These are phyloP conservation scores for Pythium oligandrum DNA, from an alignment of 352 stramenopile genomes.

Conservation along the genomic window DNA sequence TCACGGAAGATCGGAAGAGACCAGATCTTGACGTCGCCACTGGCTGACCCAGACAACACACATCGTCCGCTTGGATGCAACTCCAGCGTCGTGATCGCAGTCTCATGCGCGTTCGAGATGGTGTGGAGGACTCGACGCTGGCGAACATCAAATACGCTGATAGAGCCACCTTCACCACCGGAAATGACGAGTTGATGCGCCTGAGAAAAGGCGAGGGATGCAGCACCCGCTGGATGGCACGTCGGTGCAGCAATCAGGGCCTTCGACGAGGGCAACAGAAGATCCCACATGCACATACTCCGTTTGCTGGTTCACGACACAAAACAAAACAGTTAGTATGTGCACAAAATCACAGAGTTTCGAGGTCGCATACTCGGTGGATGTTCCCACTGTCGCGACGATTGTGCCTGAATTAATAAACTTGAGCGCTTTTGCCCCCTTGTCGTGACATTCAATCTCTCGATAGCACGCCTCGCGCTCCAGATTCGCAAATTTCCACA, in stretches of 20 bases:
- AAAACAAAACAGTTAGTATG: neutral
- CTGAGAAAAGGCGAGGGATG: conserved; percentile 71
- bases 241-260: conserved; percentile 58
- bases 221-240: conserved; percentile 73
- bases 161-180: conserved; percentile 63
- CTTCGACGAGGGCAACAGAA: conserved; percentile 68
- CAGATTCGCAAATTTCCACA: conserved; percentile 82
- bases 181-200: conserved; percentile 81
- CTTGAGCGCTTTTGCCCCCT: conserved; percentile 65
- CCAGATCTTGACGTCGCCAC: conserved; percentile 87
- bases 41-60: conserved; percentile 76
- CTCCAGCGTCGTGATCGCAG: conserved; percentile 74
- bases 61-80: conserved; percentile 77
- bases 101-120: conserved; percentile 81
- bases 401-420: conserved; percentile 82
- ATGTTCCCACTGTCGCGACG: conserved; percentile 66
- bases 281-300: conserved; percentile 84
- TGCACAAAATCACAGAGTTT: conserved; percentile 2
- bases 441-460: conserved; percentile 79
- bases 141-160: conserved; percentile 85
- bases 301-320: conserved; percentile 41
- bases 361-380: conserved; percentile 52
- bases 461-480: conserved; percentile 66
- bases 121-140: conserved; percentile 84
- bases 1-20: conserved; percentile 82